Percentiles rank a stretch among this genome's conserved stretches.
phyloP scores from a whole-genome alignment of 2,329 filamentous ascomycete genomes.

The Nemania serpens region DNA sequence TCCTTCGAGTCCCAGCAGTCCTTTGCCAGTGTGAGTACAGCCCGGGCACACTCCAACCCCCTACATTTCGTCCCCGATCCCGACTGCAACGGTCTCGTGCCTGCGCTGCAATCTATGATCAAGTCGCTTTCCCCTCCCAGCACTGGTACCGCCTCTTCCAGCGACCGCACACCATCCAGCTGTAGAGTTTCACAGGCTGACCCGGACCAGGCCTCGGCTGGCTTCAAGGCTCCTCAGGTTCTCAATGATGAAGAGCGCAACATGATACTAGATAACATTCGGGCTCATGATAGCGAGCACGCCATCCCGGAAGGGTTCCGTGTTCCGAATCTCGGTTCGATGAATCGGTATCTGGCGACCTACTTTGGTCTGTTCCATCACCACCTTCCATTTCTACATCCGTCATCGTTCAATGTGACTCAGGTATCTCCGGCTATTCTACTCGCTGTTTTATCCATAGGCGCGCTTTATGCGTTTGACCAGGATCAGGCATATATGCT shows the following conservation, averaged over 20 bases:
- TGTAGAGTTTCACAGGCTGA: slow-evolving; percentile 68
- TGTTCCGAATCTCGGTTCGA: slow-evolving; percentile 75
- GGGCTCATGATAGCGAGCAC: slow-evolving; percentile 77
- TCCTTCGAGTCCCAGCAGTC: slow-evolving; percentile 71
- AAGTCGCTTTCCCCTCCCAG: slow-evolving; percentile 71
- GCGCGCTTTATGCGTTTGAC: slow-evolving; percentile 94
- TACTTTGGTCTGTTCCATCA: slow-evolving; percentile 98
- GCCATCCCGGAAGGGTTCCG: slow-evolving; percentile 88
- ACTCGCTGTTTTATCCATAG: slow-evolving; percentile 90
- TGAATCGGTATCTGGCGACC: slow-evolving; percentile 92
- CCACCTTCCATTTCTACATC: slow-evolving; percentile 93
- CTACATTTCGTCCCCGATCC: slow-evolving; percentile 68
- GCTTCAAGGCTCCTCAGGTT: slow-evolving; percentile 77
- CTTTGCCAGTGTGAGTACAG: slow-evolving; percentile 61
- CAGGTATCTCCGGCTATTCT: slow-evolving; percentile 81
- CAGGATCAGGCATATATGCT: slow-evolving; percentile 96
- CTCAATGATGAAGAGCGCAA: slow-evolving; percentile 83
- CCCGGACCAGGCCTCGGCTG: slow-evolving; percentile 69
- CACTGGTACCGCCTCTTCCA: slow-evolving; percentile 56
- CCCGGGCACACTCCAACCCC: slow-evolving; percentile 63
- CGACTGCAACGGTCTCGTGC: slow-evolving; percentile 62
- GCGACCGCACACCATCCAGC: slow-evolving; percentile 6
- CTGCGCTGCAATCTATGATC: slow-evolving; percentile 73
- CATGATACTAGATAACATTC: slow-evolving; percentile 84
- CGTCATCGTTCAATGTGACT: slow-evolving; percentile 83